Evolutionary conservation across 768 basidiomycete species (phyloP).

Genomic region (Russula foetens): DNA sequence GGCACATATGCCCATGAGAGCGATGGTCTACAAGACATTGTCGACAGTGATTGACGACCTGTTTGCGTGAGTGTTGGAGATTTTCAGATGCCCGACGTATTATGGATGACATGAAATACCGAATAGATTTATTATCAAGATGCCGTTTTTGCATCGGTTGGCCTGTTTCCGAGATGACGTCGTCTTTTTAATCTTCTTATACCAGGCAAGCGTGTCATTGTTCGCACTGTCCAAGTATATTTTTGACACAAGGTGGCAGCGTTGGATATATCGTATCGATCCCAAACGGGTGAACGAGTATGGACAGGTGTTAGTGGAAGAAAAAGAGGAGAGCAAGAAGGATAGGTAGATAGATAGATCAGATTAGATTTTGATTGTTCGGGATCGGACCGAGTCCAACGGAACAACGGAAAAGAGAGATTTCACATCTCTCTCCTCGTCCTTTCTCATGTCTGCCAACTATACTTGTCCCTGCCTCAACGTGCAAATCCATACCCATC

Average conservation of each 20-base stretch:
- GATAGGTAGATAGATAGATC: slow-evolving; percentile 16
- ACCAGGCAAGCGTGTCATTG: slow-evolving; percentile 54
- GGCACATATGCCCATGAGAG: slow-evolving; percentile 97
- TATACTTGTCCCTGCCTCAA: slow-evolving; percentile 70
- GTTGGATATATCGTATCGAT: slow-evolving; percentile 97
- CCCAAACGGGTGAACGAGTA: slow-evolving; percentile 94
- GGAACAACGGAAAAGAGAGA: too few relatives aligned
- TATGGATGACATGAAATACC: neutral
- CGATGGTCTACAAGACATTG: slow-evolving; percentile 93
- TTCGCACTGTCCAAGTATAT: too few relatives aligned
- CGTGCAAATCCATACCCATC: slow-evolving; percentile 39
- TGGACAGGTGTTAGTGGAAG: slow-evolving; percentile 62
- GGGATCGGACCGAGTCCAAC: neutral
- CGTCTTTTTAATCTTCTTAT: slow-evolving; percentile 86
- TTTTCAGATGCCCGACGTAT: slow-evolving; percentile 5
- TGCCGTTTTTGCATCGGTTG: slow-evolving; percentile 90
- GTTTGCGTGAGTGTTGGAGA: slow-evolving; percentile 55
- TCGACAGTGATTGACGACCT: slow-evolving; percentile 90
- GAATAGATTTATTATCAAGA: slow-evolving; percentile 84
- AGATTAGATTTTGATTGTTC: neutral
- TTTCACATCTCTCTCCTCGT: neutral
- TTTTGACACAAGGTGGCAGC: slow-evolving; percentile 34
- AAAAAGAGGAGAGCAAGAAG: slow-evolving; percentile 25
- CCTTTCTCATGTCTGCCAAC: slow-evolving; percentile 17
- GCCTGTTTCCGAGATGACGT: slow-evolving; percentile 87